Evolutionary conservation across 352 stramenopile genomes (phyloP).

Genomic region (Phytopythium aichiense): DNA sequence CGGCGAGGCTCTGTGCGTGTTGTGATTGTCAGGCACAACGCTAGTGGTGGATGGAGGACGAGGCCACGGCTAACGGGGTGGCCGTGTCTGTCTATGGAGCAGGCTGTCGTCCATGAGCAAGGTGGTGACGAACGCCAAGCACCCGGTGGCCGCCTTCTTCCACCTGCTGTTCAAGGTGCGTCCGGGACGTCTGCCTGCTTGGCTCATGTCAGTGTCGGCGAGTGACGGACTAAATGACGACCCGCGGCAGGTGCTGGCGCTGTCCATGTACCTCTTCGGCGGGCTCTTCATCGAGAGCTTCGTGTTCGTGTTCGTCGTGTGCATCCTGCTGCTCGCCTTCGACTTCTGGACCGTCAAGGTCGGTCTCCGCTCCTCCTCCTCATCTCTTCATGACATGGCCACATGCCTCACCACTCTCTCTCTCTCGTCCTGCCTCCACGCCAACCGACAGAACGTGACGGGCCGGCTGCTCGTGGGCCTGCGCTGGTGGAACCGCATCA

Average conservation of each 20-base stretch:
- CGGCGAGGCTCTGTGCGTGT: conserved; percentile 55
- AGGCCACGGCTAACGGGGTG: not conserved
- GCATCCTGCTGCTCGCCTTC: conserved; percentile 94
- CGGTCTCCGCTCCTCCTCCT: not conserved
- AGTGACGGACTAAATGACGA: not conserved
- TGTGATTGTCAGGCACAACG: not conserved
- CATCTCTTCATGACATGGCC: too few relatives aligned
- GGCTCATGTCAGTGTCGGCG: not conserved
- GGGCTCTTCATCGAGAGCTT: conserved; percentile 89
- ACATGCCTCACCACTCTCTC: too few relatives aligned
- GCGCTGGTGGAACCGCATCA: conserved; percentile 98
- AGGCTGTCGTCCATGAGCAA: conserved; percentile 72
- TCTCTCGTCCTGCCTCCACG: not conserved
- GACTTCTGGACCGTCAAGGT: conserved; percentile 99
- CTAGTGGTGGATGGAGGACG: not conserved
- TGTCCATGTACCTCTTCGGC: conserved; percentile 96
- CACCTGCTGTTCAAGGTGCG: conserved; percentile 95
- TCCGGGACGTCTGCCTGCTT: not conserved
- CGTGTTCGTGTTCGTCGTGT: conserved; percentile 96
- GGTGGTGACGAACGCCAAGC: conserved; percentile 74
- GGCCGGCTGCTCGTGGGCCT: conserved; percentile 91
- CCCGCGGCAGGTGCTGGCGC: conserved; percentile 47
- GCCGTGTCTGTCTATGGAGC: not conserved
- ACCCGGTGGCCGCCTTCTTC: conserved; percentile 95
- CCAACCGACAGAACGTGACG: conserved; percentile 67